Evolutionary conservation across 208 protist genomes (phyloP).

Genomic region (Leishmania gerbilli): DNA sequence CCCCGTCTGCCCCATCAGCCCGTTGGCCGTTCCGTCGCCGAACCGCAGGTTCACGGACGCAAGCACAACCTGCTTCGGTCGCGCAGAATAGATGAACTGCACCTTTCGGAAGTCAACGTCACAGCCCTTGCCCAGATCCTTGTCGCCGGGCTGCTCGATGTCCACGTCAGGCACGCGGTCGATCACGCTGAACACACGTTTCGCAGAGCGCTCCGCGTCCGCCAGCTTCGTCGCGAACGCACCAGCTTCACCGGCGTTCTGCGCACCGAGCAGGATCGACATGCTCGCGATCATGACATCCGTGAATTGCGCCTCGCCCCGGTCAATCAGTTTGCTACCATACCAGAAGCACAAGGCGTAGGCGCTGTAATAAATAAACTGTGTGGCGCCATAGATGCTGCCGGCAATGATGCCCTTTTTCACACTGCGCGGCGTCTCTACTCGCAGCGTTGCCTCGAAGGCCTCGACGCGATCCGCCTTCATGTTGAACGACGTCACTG

Average conservation of each 20-base stretch:
- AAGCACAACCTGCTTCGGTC: conserved; percentile 63
- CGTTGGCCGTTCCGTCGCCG: conserved; percentile 46
- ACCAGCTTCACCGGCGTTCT: conserved; percentile 63
- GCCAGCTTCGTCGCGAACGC: conserved; percentile 63
- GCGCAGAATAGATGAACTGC: conserved; percentile 69
- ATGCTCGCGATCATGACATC: conserved; percentile 50
- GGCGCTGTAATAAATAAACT: conserved; percentile 65
- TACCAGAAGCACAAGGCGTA: conserved; percentile 83
- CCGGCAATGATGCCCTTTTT: conserved; percentile 37
- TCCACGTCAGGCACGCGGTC: conserved; percentile 76
- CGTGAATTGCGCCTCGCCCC: conserved; percentile 67
- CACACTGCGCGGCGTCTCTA: conserved; percentile 29
- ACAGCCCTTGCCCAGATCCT: conserved; percentile 47
- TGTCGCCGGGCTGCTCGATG: conserved; percentile 36
- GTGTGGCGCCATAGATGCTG: conserved; percentile 47
- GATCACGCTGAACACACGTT: conserved; percentile 78
- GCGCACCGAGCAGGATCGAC: conserved; percentile 65
- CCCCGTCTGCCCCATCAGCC: conserved; percentile 79
- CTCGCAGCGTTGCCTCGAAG: conserved; percentile 26
- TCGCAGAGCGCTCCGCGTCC: conserved; percentile 46
- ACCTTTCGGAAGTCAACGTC: conserved; percentile 48
- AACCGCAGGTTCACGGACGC: conserved; percentile 45
- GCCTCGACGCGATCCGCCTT: conserved; percentile 37
- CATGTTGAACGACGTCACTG: conserved; percentile 78
- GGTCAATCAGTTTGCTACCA: conserved; percentile 65